These are phyloP conservation scores for Aspergillus steynii DNA, from an alignment of 495 filamentous ascomycete species.

Conservation along the genomic window DNA sequence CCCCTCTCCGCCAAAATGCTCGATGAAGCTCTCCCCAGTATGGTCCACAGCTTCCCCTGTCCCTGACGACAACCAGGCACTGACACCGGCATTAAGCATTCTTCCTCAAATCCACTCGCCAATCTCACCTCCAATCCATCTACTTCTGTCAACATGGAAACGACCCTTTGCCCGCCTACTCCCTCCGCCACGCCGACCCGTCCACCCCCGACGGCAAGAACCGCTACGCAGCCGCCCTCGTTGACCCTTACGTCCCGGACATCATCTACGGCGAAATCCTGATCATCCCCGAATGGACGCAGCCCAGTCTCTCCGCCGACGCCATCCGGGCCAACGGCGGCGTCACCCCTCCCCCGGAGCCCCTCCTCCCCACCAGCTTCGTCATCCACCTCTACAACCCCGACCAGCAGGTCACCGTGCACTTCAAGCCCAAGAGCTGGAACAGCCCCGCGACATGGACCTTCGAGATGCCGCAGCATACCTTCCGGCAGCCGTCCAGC, in stretches of 20 bases:
- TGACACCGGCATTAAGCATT: conserved; percentile 53
- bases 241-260: conserved; percentile 76
- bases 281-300: conserved; percentile 80
- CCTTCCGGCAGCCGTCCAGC: conserved; percentile 75
- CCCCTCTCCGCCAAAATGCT: conserved; percentile 58
- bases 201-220: conserved; percentile 67
- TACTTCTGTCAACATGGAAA: conserved; percentile 78
- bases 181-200: conserved; percentile 73
- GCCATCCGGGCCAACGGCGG: conserved; percentile 75
- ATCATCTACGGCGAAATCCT: conserved; percentile 86
- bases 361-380: conserved; percentile 76
- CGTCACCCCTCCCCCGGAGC: conserved; percentile 66
- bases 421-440: conserved; percentile 72
- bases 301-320: conserved; percentile 75
- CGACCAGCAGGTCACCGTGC: conserved; percentile 75
- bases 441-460: conserved; percentile 78
- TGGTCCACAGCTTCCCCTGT: conserved; percentile 20
- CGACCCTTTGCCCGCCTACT: conserved; percentile 76
- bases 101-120: conserved; percentile 55
- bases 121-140: conserved; percentile 59
- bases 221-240: conserved; percentile 82
- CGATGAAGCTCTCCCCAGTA: conserved; percentile 91
- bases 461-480: conserved; percentile 87
- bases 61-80: conserved; percentile 18
- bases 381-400: conserved; percentile 90